Evolutionary conservation across 352 stramenopile species (phyloP), one percentile per base, ranked within the genome.

Genomic region (Phytophthora fragariaefolia): DNA sequence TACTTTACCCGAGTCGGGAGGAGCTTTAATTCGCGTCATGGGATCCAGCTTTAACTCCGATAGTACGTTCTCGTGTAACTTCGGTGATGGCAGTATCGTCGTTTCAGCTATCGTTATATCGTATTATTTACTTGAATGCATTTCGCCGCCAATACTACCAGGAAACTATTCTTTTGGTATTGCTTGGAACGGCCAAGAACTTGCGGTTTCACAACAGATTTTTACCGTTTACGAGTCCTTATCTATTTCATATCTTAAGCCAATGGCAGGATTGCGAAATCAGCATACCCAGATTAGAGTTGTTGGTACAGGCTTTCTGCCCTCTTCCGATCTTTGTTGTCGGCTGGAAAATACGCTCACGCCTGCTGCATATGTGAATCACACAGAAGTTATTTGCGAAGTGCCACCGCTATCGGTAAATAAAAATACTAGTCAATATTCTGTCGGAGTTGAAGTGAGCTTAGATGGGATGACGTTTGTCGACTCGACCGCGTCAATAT

Each of bases 121-220:
- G 8, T 56, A 22, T 6, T 28, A 65, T 17, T 9, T 79, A 4
- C 49, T 73, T 32, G 75, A 84, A 54, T 84, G 73, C n/a, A 27
- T 53, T 9, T 46, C 59, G 0, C 74, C 78, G 7, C 6, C 28
- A 6, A 50, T 83, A 8, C 3, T 26, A 26, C 71, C 58, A 17
- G 73, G 73, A 26, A 79, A 70, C 36, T 58, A 79, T 26, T 69
- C 64, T 3, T 63, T 86, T 58, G 61, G 48, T 23, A 36, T 86
- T 34, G 68, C 67, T 10, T 82, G 78, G 75, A 84, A 84, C 22
- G 28, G 38, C 7, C 66, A 86, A 61, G 70, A 84, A 49, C 63
- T 57, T 8, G 36, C 38, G 2, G 17, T 51, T 13, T 66, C 60
- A 17, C 2, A 4, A 23, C 42, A 45, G 0, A 6, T 8, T 12